These are phyloP conservation scores for Leccinum pellstonianum DNA, from an alignment of 768 basidiomycete genomes.

Conservation along the genomic window DNA sequence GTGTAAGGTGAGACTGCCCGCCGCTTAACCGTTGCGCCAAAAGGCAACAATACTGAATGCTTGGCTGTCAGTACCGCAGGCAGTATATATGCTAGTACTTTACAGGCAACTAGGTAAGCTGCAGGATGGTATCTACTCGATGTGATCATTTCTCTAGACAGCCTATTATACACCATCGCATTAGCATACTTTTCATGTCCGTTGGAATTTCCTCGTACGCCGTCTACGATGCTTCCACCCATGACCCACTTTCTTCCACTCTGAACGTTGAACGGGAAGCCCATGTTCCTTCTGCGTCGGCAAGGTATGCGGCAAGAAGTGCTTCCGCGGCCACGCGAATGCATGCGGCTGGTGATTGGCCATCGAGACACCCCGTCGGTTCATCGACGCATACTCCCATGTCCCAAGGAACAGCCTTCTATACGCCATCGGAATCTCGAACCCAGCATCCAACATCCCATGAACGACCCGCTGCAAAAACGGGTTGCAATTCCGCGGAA, in stretches of 20 bases:
- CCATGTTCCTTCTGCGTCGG: conserved; percentile 33
- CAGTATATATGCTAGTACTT: too few species aligned
- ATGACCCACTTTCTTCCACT: conserved; percentile 24
- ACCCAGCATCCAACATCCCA: conserved; percentile 41
- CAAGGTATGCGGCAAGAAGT: conserved; percentile 27
- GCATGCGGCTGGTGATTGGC: conserved; percentile 29
- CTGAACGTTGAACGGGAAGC: conserved; percentile 31
- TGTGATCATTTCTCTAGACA: too few species aligned
- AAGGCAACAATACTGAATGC: too few species aligned
- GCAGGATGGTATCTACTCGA: too few species aligned
- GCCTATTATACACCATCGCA: conserved; percentile 21
- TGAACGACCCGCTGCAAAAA: conserved; percentile 38
- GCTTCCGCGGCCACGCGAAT: conserved; percentile 22
- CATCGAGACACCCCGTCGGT: conserved; percentile 5
- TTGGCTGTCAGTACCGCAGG: too few species aligned
- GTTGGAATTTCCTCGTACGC: conserved; percentile 4
- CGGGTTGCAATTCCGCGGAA: conserved; percentile 31
- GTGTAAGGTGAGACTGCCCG: too few species aligned
- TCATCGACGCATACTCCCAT: conserved; percentile 24
- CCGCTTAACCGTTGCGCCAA: too few species aligned
- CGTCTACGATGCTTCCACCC: conserved; percentile 21
- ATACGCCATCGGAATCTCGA: conserved; percentile 40
- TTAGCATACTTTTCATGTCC: conserved; percentile 28
- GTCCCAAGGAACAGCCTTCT: conserved; percentile 41
- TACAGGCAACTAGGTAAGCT: too few species aligned